Base-by-base conservation (phyloP, 73 alveolate genomes). In the Vitrella brassicaformis region DNA sequence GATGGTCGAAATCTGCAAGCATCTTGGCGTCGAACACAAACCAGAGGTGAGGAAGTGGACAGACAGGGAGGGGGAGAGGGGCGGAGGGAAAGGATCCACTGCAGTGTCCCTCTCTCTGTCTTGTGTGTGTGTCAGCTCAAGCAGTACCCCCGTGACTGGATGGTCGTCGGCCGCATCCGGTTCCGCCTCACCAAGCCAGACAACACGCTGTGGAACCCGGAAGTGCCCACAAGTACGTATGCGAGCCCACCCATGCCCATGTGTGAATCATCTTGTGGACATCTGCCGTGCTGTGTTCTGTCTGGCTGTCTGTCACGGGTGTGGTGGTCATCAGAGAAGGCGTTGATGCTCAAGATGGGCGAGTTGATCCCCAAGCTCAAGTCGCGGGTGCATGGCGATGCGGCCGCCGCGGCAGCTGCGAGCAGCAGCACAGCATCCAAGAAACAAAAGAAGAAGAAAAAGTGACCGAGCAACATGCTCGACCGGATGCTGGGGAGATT, bases 81-180 rank as follows among this genome's bases (percentile, higher is more conserved):
- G n/a, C n/a, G n/a, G n/a, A n/a, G n/a, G n/a, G n/a, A n/a, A n/a
- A n/a, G n/a, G n/a, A n/a, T n/a, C n/a, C n/a, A n/a, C n/a, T n/a
- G n/a, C n/a, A n/a, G n/a, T n/a, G n/a, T n/a, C n/a, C n/a, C n/a
- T n/a, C n/a, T n/a, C n/a, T n/a, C n/a, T n/a, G n/a, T n/a, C n/a
- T n/a, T n/a, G n/a, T n/a, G n/a, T n/a, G n/a, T n/a, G n/a, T n/a
- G n/a, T 39, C 56, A 39, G 56, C 27, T 8, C 31, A 31, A 74
- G 81, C 68, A 73, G n/a, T 74, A 74, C 27, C 66, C 81, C 25
- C 30, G 67, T 28, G 81, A 74, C 47, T 74, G 81, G 81, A 73
- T 74, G 30, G 67, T 74, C 31, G 47, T 73, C 27, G 81, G 81
- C 8, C 81, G 81, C 28, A 69, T 74, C 31, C 67, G 81, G 30